Evolutionary conservation across 2,329 filamentous ascomycete species (phyloP), one percentile per base, ranked within the genome.

Genomic region (Cordyceps farinosa): DNA sequence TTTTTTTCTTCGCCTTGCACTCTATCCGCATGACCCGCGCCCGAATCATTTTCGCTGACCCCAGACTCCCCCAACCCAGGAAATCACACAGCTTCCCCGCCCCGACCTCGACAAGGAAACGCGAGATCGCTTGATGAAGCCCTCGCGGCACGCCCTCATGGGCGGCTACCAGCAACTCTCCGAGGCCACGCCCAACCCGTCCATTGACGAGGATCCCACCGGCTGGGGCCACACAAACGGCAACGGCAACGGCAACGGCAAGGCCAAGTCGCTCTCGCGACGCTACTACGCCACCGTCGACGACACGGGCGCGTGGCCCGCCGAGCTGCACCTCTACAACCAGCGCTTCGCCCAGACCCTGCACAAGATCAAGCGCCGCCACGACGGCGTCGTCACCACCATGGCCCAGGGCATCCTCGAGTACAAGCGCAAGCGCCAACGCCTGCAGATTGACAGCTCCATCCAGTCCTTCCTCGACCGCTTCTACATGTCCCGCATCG

Each of bases 401-500:
- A 95, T 99, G 78, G 95, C 95, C 6, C 94, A 99, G 77, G 95
- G 95, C 65, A 97, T 99, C 69, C 84, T 98, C 64, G 95, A 99
- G 79, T 99, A 96, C 83, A 99, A 99, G 80, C 91, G 94, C 62
- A 94, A 90, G 74, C 87, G 92, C 66, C 95, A 99, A 82, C 88
- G 95, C 61, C 95, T 98, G 89, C 95, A 98, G 74, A 99, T 99
- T 72, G 95, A 98, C 78, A 89, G 93, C 75, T 96, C 93, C 70
- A 97, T 99, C 65, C 95, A 99, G 76, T 89, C 92, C 62, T 99
- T 99, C 81, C 87, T 99, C 68, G 95, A 99, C 79, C 91, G 95
- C 65, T 99, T 99, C 79, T 99, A 99, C 83, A 99, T 99, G 95
- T 97, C 93, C 51, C 91, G 95, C 66, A 99, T 99, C 72, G 95